phyloP scores from a whole-genome alignment of 1,284 basidiomycete species.

The Pseudozyma thailandica region DNA sequence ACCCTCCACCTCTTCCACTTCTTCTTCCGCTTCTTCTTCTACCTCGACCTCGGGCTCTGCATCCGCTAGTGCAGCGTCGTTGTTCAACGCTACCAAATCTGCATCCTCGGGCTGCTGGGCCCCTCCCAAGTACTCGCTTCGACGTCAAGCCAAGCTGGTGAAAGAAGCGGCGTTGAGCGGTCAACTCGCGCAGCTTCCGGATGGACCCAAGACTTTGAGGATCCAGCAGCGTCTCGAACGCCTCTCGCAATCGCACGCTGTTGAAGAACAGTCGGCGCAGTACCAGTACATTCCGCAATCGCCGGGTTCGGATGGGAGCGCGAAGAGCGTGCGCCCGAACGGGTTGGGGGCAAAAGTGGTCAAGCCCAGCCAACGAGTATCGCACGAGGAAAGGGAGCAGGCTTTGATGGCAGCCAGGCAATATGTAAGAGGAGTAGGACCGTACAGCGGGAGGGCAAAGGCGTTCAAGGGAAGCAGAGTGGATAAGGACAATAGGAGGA shows the following conservation, averaged over 20 bases:
- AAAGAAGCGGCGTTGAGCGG: conserved; percentile 29
- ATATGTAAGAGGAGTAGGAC: conserved; percentile 33
- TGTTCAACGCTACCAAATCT: conserved; percentile 31
- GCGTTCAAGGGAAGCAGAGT: conserved; percentile 55
- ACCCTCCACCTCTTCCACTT: conserved; percentile 7
- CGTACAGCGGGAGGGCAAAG: conserved; percentile 50
- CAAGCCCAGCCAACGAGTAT: conserved; percentile 18
- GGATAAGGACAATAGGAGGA: conserved; percentile 32
- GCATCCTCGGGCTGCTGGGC: conserved; percentile 43
- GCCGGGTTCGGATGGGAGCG: neutral
- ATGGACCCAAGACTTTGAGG: conserved; percentile 28
- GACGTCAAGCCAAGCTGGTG: conserved; percentile 52
- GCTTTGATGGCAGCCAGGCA: conserved; percentile 28
- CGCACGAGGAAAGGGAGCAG: conserved; percentile 11
- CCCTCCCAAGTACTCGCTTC: conserved; percentile 47
- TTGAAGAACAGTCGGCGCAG: conserved; percentile 21
- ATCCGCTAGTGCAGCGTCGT: conserved; percentile 3
- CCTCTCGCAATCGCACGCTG: conserved; percentile 19
- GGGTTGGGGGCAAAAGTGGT: conserved; percentile 9
- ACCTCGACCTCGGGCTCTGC: neutral
- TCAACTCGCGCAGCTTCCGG: conserved; percentile 19
- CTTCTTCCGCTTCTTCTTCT: conserved; percentile 2
- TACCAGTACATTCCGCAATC: conserved; percentile 27
- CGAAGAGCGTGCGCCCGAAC: neutral
- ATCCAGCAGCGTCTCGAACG: conserved; percentile 23